These are phyloP conservation scores for Lyophyllum decastes DNA, from an alignment of 768 basidiomycete species.

Conservation along the genomic window DNA sequence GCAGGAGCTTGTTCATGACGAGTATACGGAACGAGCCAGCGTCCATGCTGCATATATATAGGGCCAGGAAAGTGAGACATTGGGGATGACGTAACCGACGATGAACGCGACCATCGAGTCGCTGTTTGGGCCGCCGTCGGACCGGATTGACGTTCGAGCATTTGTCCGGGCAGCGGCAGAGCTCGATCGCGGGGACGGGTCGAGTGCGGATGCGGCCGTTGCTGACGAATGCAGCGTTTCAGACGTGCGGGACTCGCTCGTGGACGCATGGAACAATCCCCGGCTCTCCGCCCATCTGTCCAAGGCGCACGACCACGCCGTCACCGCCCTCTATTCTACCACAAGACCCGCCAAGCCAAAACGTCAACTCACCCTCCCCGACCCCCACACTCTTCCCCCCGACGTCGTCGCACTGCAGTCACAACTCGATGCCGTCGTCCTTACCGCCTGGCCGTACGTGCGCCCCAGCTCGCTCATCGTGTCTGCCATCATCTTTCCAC, in stretches of 20 bases:
- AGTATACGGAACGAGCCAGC: background rate
- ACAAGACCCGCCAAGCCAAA: conserved; percentile 32
- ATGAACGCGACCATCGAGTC: conserved; percentile 40
- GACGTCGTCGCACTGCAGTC: conserved; percentile 52
- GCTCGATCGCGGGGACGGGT: conserved; percentile 8
- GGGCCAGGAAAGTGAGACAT: background rate
- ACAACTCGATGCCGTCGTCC: conserved; percentile 48
- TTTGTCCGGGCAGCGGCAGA: conserved; percentile 40
- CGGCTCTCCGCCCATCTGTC: conserved; percentile 56
- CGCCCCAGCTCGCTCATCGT: background rate
- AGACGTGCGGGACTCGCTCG: conserved; percentile 47
- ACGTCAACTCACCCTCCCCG: conserved; percentile 34
- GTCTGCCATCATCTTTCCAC: background rate
- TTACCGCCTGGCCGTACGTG: conserved; percentile 66
- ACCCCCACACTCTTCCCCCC: conserved; percentile 38
- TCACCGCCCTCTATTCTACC: conserved; percentile 32
- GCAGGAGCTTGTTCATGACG: conserved; percentile 9
- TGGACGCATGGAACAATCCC: conserved; percentile 55
- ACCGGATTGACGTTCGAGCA: conserved; percentile 45
- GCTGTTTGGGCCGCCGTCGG: conserved; percentile 66
- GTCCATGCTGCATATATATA: background rate
- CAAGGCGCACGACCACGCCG: conserved; percentile 50
- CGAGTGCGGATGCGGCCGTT: conserved; percentile 15
- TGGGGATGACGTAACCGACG: conserved; percentile 6
- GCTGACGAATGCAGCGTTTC: conserved; percentile 45